Evolutionary conservation across 306 rosid species (phyloP).

Genomic region (Sechiopsis laciniata): DNA sequence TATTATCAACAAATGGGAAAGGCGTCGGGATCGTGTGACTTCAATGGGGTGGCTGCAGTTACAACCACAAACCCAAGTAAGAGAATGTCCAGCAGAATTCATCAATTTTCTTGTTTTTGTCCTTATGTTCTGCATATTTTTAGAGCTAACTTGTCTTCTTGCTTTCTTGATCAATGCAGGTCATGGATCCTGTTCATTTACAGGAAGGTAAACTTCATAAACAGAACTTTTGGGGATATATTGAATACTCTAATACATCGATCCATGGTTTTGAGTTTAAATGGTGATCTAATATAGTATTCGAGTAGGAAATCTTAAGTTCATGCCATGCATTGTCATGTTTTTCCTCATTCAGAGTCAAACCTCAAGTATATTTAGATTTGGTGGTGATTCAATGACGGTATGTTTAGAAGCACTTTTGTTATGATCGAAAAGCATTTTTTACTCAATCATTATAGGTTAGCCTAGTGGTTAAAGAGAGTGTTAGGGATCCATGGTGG

Average conservation of each 20-base stretch:
- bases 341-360: too few species aligned
- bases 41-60: constrained; percentile 85
- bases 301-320: not conserved
- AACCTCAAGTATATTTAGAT: too few species aligned
- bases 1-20: constrained; percentile 83
- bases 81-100: constrained; percentile 17
- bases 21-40: constrained; percentile 56
- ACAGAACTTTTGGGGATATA: not conserved
- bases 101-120: constrained; percentile 31
- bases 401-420: too few species aligned
- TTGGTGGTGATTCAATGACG: too few species aligned
- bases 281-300: not conserved
- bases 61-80: constrained; percentile 95
- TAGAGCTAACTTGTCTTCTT: constrained; percentile 15
- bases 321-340: too few species aligned
- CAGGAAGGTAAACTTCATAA: constrained; percentile 22
- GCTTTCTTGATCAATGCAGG: constrained; percentile 23
- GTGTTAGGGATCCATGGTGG: too few species aligned
- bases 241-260: not conserved
- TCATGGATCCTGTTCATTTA: constrained; percentile 25
- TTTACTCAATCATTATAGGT: too few species aligned
- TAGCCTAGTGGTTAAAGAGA: too few species aligned
- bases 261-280: not conserved
- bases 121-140: not conserved
- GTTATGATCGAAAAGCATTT: too few species aligned